Conservation (phyloP, 306 rosid genomes). For the Prunus mira region DNA sequence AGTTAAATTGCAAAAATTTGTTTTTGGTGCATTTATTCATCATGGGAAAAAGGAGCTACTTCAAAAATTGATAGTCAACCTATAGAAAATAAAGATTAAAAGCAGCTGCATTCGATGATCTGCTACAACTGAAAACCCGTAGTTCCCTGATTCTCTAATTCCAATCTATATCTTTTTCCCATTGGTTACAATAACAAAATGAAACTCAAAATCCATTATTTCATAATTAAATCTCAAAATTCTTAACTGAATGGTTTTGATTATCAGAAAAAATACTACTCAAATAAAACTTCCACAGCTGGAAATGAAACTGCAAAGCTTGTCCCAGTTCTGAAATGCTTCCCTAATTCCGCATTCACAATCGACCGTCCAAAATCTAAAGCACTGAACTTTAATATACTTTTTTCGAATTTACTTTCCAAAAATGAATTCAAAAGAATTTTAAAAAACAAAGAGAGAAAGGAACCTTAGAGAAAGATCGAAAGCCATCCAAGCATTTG, state of each 20-base stretch:
- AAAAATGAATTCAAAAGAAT: background rate
- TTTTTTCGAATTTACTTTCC: background rate
- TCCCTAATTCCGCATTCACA: background rate
- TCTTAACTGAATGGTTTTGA: background rate
- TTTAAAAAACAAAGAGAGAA: background rate
- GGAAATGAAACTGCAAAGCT: background rate
- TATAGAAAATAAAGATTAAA: background rate
- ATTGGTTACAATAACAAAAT: background rate
- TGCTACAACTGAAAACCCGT: background rate
- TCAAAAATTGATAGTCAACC: background rate
- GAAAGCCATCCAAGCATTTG: slow-evolving; percentile 5
- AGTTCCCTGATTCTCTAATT: background rate
- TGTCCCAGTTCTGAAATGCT: background rate
- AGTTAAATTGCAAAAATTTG: background rate
- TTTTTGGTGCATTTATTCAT: background rate
- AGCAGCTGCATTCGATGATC: background rate
- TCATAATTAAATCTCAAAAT: no score
- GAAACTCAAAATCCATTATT: background rate
- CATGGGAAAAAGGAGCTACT: background rate
- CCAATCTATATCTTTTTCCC: background rate
- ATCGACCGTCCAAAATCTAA: background rate
- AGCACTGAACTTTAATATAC: background rate
- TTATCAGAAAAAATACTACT: background rate
- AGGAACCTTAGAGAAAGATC: slow-evolving; percentile 17
- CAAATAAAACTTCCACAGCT: background rate